Percentiles rank a stretch among this genome's conserved stretches.
These are phyloP conservation scores for Ophiostoma populinum DNA, from an alignment of 2,329 filamentous ascomycete species.

Conservation along the genomic window DNA sequence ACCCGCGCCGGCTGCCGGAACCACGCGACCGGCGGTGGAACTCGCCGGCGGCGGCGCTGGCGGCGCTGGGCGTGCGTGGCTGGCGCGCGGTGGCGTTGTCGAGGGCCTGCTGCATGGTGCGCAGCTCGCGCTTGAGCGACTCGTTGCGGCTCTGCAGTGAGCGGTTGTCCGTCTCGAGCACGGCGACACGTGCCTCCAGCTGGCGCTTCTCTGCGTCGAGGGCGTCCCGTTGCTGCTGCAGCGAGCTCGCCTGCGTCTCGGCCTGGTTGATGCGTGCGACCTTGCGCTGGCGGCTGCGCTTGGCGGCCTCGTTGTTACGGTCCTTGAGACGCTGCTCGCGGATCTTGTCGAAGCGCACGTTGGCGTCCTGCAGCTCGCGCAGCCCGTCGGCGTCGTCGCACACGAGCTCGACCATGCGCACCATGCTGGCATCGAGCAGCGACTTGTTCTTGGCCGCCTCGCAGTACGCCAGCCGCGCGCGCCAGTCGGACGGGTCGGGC, in stretches of 20 bases:
- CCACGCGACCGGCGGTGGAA: too few relatives aligned
- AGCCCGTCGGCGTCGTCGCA: constrained; percentile 6
- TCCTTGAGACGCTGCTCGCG: constrained; percentile 12
- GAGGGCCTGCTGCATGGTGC: too few relatives aligned
- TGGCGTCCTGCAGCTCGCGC: constrained; percentile 9
- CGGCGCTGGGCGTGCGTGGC: too few relatives aligned
- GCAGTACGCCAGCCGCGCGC: constrained; percentile 11
- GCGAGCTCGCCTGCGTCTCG: constrained; percentile 6
- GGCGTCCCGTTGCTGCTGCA: too few relatives aligned
- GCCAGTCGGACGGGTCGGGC: constrained; percentile 9
- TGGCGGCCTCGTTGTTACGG: constrained; percentile 13
- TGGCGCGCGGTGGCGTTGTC: too few relatives aligned
- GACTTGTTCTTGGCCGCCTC: constrained; percentile 9
- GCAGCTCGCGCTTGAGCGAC: too few relatives aligned
- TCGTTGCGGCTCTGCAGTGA: too few relatives aligned
- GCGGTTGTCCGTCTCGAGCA: too few relatives aligned
- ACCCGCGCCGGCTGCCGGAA: too few relatives aligned
- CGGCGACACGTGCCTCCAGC: too few relatives aligned
- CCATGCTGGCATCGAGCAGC: constrained; percentile 8
- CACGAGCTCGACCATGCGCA: constrained; percentile 11
- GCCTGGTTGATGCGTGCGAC: constrained; percentile 10
- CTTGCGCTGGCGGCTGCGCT: constrained; percentile 13
- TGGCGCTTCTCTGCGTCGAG: too few relatives aligned
- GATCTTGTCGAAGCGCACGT: constrained; percentile 11
- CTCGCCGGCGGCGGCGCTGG: too few relatives aligned